Conservation (phyloP, 2,329 filamentous ascomycete species). For the Chaetomiaceae sp. region DNA sequence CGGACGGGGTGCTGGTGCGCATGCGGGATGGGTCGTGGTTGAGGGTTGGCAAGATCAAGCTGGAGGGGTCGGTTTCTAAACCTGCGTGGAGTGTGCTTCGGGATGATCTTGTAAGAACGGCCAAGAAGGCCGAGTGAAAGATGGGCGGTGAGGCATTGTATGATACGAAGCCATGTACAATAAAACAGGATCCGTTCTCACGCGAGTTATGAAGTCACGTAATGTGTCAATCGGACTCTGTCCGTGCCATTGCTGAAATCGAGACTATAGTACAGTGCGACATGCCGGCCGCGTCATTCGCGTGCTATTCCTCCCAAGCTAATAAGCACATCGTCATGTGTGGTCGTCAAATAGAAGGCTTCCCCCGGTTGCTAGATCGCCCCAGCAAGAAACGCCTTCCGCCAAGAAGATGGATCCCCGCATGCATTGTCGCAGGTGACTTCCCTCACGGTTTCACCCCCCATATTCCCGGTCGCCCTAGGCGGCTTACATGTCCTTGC, state of each 20-base stretch:
- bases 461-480: too few relatives aligned
- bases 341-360: constrained; percentile 25
- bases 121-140: too few relatives aligned
- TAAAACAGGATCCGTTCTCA: too few relatives aligned
- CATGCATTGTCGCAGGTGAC: constrained; percentile 21
- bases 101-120: neutral
- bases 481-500: constrained; percentile 25
- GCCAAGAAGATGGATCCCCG: constrained; percentile 24
- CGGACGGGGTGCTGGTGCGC: constrained; percentile 4
- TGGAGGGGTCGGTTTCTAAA: constrained; percentile 33
- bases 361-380: constrained; percentile 14
- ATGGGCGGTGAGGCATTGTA: neutral
- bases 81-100: constrained; percentile 28
- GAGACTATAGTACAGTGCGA: constrained; percentile 21
- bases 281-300: constrained; percentile 16
- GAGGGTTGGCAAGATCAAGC: constrained; percentile 31
- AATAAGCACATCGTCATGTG: constrained; percentile 16
- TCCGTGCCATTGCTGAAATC: constrained; percentile 8
- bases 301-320: constrained; percentile 12
- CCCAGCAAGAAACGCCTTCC: constrained; percentile 20
- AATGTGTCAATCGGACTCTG: neutral
- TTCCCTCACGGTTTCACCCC: constrained; percentile 8
- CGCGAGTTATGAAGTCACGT: too few relatives aligned
- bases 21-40: constrained; percentile 19
- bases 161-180: neutral